Evolutionary conservation across 257 asterid genomes (phyloP), one percentile per base, ranked within the genome.

Genomic region (Sherardia arvensis): DNA sequence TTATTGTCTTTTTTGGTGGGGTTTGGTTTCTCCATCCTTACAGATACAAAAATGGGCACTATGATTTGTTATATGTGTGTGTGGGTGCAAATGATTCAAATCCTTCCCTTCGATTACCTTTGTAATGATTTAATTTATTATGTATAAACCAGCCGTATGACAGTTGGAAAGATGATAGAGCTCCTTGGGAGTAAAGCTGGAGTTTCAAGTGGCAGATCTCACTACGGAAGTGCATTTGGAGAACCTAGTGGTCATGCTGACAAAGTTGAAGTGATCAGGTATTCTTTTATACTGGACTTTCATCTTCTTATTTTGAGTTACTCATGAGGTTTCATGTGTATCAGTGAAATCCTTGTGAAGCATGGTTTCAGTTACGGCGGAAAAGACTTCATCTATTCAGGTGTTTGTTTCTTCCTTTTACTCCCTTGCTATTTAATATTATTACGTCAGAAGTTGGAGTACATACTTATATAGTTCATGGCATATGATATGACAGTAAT

Each of bases 201-300:
- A 71, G 95, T 89, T 83, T 85, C 96, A 59, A 76, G 91, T 78
- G 99, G 99, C 74, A 87, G 87, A 78, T 92, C 82, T 77, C 99
- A 92, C 74, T 92, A 92, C 62, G 99, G 99, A 45, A 89, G 96
- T 77, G 99, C 99, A 71, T 92, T 92, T 54, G 99, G 99, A 40
- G 99, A 92, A 76, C 95, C 90, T 66, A 85, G 95, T 84, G 99
- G 99, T 49, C 97, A 92, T 75, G 97, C 99, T 58, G 96, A 89
- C 74, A 84, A 77, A 70, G 96, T 92, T 67, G 97, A 90, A 69
- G 75, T 76, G 66, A 92, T 92, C 85, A 90, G 97, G 97, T 90
- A 27, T 67, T 48, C 63, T 58, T 64, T 75, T 30, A 64, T 70
- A 54, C 67, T 49, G 66, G 70, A 30, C 33, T 60, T 53, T 25